Conservation (phyloP, 768 basidiomycete genomes). For the Xerocomus brunneocitrinus region DNA sequence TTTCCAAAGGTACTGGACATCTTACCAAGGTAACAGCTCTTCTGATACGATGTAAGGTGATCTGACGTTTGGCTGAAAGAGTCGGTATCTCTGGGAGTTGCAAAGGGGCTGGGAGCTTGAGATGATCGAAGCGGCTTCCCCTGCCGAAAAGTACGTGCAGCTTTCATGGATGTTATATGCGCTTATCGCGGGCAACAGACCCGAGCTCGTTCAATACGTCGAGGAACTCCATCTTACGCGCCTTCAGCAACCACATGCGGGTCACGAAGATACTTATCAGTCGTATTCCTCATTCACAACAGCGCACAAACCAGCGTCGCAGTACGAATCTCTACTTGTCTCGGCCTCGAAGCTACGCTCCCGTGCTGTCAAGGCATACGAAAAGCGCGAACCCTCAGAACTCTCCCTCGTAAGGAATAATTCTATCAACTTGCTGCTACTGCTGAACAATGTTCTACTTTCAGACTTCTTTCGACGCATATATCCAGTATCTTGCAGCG, state of each 20-base stretch:
- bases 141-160: slow-evolving; percentile 42
- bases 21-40: slow-evolving; percentile 49
- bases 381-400: slow-evolving; percentile 62
- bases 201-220: slow-evolving; percentile 43
- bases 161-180: neutral
- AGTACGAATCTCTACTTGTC: slow-evolving; percentile 76
- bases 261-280: slow-evolving; percentile 75
- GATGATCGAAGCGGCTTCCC: slow-evolving; percentile 46
- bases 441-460: slow-evolving; percentile 13
- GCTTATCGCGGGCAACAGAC: slow-evolving; percentile 28
- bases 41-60: slow-evolving; percentile 5
- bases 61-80: slow-evolving; percentile 39
- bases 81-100: slow-evolving; percentile 65
- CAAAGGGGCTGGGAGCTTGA: slow-evolving; percentile 75
- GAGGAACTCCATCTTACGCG: slow-evolving; percentile 60
- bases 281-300: slow-evolving; percentile 89
- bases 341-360: slow-evolving; percentile 70
- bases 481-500: slow-evolving; percentile 55
- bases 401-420: slow-evolving; percentile 46
- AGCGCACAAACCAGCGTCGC: slow-evolving; percentile 60
- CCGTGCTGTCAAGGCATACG: slow-evolving; percentile 54
- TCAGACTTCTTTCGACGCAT: slow-evolving; percentile 50
- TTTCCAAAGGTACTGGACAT: slow-evolving; percentile 55
- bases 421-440: neutral
- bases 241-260: slow-evolving; percentile 71